Evolutionary conservation across 1,284 basidiomycete genomes (phyloP).

Genomic region (Heliocybe sulcata): DNA sequence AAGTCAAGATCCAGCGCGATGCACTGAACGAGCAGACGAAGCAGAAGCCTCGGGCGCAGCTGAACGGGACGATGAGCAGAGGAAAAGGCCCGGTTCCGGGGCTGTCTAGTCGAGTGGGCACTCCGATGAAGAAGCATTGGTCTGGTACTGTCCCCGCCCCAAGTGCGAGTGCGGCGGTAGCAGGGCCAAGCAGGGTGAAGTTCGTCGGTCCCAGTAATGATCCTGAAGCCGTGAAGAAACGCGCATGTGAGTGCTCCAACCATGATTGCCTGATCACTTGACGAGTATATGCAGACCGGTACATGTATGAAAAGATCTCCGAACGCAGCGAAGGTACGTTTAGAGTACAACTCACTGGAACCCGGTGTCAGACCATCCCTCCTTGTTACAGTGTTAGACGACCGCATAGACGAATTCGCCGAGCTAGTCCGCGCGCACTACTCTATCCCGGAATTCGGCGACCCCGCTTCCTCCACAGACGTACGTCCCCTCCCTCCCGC

Average conservation of each 20-base stretch:
- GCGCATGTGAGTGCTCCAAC: slow-evolving; percentile 42
- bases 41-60: slow-evolving; percentile 19
- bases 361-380: not conserved
- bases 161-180: slow-evolving; percentile 16
- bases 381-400: slow-evolving; percentile 58
- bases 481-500: slow-evolving; percentile 31
- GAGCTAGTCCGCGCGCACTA: slow-evolving; percentile 69
- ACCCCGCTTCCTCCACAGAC: slow-evolving; percentile 69
- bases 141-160: slow-evolving; percentile 12
- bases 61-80: slow-evolving; percentile 12
- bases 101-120: slow-evolving; percentile 14
- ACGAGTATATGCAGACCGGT: slow-evolving; percentile 54
- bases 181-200: slow-evolving; percentile 33
- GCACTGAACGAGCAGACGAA: slow-evolving; percentile 31
- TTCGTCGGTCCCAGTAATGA: slow-evolving; percentile 41
- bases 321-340: slow-evolving; percentile 72
- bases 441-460: slow-evolving; percentile 62
- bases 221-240: slow-evolving; percentile 31
- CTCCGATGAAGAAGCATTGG: slow-evolving; percentile 8
- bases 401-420: slow-evolving; percentile 78
- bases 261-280: not conserved
- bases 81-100: slow-evolving; percentile 8
- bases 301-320: slow-evolving; percentile 88
- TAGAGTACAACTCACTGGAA: not conserved
- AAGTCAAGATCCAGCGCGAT: slow-evolving; percentile 44